Conservation (phyloP, 1,284 basidiomycete species). For the Trametes hirsuta region DNA sequence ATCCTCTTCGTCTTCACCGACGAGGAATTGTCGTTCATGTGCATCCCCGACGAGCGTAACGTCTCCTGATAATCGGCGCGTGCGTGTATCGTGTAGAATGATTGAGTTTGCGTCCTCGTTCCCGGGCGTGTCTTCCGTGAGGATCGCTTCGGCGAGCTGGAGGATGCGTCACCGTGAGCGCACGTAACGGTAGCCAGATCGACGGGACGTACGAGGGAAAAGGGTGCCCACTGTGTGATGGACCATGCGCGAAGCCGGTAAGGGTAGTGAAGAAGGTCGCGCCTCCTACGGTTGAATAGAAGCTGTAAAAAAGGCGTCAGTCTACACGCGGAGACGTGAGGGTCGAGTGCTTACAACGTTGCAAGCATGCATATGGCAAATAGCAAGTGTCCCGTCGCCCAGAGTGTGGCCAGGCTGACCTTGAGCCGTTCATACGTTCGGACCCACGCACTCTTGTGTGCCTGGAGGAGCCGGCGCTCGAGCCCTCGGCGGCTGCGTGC, state of each 20-base stretch:
- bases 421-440: constrained; percentile 42
- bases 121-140: constrained; percentile 50
- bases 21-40: constrained; percentile 35
- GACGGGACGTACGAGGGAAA: constrained; percentile 60
- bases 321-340: not conserved
- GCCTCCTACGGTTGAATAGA: constrained; percentile 62
- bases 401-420: constrained; percentile 67
- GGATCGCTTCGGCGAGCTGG: constrained; percentile 74
- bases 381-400: constrained; percentile 75
- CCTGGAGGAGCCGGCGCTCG: constrained; percentile 26
- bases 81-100: constrained; percentile 47
- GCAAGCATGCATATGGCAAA: constrained; percentile 73
- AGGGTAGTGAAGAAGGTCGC: constrained; percentile 69
- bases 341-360: constrained; percentile 62
- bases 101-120: constrained; percentile 51
- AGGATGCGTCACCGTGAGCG: not conserved
- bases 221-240: constrained; percentile 80
- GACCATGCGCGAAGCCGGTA: constrained; percentile 77
- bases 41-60: constrained; percentile 25
- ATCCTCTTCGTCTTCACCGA: constrained; percentile 39
- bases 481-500: constrained; percentile 31
- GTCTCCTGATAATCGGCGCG: constrained; percentile 26
- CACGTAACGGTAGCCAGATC: not conserved
- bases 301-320: constrained; percentile 41
- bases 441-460: constrained; percentile 26